Conservation (phyloP, 108 stramenopile species). For the Nitzschia inconspicua region DNA sequence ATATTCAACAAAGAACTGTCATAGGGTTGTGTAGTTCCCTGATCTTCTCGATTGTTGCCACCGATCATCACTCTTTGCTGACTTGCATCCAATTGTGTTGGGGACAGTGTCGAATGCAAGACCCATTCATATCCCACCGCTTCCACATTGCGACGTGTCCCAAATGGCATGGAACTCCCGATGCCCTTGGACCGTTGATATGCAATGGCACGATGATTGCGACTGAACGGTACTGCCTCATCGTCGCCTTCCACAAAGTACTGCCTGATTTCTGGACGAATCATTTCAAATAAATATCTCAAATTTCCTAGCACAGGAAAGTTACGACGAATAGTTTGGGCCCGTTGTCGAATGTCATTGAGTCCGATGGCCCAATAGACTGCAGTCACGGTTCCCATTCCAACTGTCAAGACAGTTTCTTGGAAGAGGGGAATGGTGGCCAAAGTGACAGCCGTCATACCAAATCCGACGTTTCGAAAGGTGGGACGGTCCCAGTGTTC, state of each 20-base stretch:
- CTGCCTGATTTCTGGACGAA: conserved; percentile 34
- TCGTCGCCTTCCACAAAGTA: conserved; percentile 64
- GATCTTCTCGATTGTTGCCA: conserved; percentile 20
- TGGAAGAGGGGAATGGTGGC: background rate
- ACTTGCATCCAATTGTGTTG: conserved; percentile 16
- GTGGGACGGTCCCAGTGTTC: conserved; percentile 53
- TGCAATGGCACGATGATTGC: conserved; percentile 56
- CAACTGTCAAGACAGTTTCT: conserved; percentile 11
- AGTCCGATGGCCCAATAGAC: conserved; percentile 76
- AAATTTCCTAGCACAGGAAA: conserved; percentile 85
- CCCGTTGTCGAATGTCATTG: conserved; percentile 62
- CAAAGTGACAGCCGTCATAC: conserved; percentile 22
- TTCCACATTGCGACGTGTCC: conserved; percentile 50
- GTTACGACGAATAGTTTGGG: conserved; percentile 74
- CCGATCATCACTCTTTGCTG: conserved; percentile 49
- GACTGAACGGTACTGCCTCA: conserved; percentile 58
- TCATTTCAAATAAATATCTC: conserved; percentile 77
- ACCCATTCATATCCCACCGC: conserved; percentile 77
- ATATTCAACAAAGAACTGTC: conserved; percentile 72
- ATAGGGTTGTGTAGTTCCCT: conserved; percentile 63
- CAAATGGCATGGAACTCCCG: conserved; percentile 61
- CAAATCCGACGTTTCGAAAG: conserved; percentile 61
- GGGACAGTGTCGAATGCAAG: conserved; percentile 55
- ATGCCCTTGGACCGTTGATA: conserved; percentile 76
- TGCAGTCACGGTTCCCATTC: conserved; percentile 17